phyloP scores from a whole-genome alignment of 257 asterid genomes.

The Scutellaria baicalensis region DNA sequence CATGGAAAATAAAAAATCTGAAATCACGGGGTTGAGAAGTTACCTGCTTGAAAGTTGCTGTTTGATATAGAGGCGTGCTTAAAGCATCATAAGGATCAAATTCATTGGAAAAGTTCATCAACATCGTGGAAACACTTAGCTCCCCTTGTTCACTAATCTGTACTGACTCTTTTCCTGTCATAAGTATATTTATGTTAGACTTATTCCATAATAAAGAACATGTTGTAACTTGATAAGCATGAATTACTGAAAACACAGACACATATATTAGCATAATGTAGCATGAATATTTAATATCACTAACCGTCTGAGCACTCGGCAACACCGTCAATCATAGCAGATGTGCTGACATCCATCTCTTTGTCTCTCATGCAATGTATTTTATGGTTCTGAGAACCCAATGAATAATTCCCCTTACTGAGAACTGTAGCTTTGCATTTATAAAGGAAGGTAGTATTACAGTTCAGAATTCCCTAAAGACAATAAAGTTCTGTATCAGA shows the following conservation, averaged over 20 bases:
- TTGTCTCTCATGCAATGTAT: constrained; percentile 42
- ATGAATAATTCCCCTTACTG: constrained; percentile 18
- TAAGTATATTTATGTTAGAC: constrained; percentile 3
- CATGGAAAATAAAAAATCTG: not conserved
- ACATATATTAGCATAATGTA: not conserved
- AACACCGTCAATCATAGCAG: constrained; percentile 38
- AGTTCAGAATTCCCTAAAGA: constrained; percentile 36
- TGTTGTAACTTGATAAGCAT: not conserved
- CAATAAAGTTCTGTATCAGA: constrained; percentile 9
- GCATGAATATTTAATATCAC: not conserved
- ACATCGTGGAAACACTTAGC: constrained; percentile 71
- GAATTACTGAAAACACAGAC: not conserved
- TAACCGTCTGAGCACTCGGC: constrained; percentile 46
- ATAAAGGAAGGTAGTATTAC: constrained; percentile 24
- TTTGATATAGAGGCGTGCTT: constrained; percentile 95
- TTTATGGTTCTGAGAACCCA: constrained; percentile 28
- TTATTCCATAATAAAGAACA: not conserved
- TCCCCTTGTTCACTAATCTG: constrained; percentile 28
- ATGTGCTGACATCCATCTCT: constrained; percentile 50
- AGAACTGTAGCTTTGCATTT: constrained; percentile 23
- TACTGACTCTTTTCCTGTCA: constrained; percentile 30
- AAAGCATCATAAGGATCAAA: constrained; percentile 84
- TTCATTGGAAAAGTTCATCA: constrained; percentile 79
- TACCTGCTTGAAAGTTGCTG: constrained; percentile 99
- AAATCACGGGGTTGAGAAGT: not conserved